phyloP scores from a whole-genome alignment of 1,284 basidiomycete species.

The Tylopilus orsonianus region DNA sequence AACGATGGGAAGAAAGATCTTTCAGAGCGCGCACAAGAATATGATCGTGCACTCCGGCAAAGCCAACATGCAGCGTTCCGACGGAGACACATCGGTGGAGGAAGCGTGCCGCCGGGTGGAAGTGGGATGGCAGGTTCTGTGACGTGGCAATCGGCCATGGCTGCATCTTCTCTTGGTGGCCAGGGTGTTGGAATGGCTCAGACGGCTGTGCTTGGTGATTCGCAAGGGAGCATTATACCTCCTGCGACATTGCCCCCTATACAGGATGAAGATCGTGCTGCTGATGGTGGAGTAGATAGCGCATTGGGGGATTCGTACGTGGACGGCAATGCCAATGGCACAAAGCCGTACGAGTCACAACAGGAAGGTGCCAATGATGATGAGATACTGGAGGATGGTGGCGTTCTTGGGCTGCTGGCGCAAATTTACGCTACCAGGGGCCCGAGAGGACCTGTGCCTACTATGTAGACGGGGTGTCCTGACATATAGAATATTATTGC shows the following conservation, averaged over 20 bases:
- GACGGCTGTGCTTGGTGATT: slow-evolving; percentile 71
- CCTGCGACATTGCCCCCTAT: slow-evolving; percentile 27
- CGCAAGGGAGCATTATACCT: slow-evolving; percentile 50
- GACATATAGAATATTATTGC: neutral
- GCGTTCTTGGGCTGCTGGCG: slow-evolving; percentile 71
- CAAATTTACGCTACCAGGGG: slow-evolving; percentile 73
- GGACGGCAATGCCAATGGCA: slow-evolving; percentile 49
- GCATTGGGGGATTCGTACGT: slow-evolving; percentile 69
- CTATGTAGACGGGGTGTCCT: slow-evolving; percentile 37
- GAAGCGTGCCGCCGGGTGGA: slow-evolving; percentile 38
- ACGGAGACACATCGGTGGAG: slow-evolving; percentile 42
- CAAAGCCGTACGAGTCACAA: slow-evolving; percentile 38
- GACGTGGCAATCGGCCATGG: slow-evolving; percentile 30
- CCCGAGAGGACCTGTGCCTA: slow-evolving; percentile 48
- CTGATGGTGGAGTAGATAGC: slow-evolving; percentile 57
- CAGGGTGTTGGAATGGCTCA: slow-evolving; percentile 50
- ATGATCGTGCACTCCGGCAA: slow-evolving; percentile 71
- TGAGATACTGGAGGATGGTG: slow-evolving; percentile 60
- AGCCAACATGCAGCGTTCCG: slow-evolving; percentile 57
- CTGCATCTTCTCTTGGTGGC: slow-evolving; percentile 19
- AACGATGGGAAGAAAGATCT: slow-evolving; percentile 38
- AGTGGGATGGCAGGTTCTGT: slow-evolving; percentile 20
- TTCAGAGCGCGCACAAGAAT: slow-evolving; percentile 61
- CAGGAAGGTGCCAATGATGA: slow-evolving; percentile 57
- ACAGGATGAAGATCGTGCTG: slow-evolving; percentile 46